Percentiles rank a stretch among this genome's conserved stretches.
Evolutionary conservation across 2,329 filamentous ascomycete genomes (phyloP).

Genomic region (Tolypocladium capitatum): DNA sequence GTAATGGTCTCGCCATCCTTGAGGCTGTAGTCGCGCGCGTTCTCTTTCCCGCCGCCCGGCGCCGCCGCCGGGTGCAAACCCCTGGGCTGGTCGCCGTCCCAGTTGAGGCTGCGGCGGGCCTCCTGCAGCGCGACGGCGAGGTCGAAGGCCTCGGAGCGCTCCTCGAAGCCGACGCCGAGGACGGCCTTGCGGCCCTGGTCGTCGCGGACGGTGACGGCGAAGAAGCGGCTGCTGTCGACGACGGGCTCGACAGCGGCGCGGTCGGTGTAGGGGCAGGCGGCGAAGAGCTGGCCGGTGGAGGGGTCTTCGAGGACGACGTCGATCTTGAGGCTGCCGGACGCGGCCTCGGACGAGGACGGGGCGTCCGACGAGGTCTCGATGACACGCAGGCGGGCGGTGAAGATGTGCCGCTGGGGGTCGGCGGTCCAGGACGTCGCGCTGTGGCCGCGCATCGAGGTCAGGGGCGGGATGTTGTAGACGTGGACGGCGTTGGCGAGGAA

Average conservation of each 20-base stretch:
- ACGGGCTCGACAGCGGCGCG: conserved; percentile 59
- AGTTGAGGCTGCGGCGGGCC: conserved; percentile 54
- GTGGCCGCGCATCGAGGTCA: conserved; percentile 67
- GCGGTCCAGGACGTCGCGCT: conserved; percentile 65
- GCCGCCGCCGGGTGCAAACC: conserved; percentile 12
- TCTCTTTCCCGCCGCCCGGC: conserved; percentile 23
- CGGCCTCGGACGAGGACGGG: conserved; percentile 3
- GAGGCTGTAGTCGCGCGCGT: conserved; percentile 58
- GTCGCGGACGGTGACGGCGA: conserved; percentile 68
- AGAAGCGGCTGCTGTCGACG: conserved; percentile 70
- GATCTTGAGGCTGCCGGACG: conserved; percentile 41
- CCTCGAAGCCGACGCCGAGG: conserved; percentile 77
- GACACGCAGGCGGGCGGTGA: conserved; percentile 69
- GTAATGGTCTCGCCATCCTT: conserved; percentile 87
- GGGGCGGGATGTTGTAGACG: conserved; percentile 77
- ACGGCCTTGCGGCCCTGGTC: conserved; percentile 63
- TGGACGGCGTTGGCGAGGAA: conserved; percentile 64
- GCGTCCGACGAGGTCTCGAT: conserved; percentile 55
- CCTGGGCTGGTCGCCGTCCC: conserved; percentile 28
- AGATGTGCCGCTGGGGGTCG: conserved; percentile 61
- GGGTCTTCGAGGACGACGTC: conserved; percentile 72
- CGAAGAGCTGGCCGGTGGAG: conserved; percentile 61
- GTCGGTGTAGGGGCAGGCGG: conserved; percentile 65
- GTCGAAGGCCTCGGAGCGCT: conserved; percentile 74
- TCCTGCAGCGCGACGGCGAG: conserved; percentile 72